Percentiles rank a stretch among this genome's conserved stretches.
These are phyloP conservation scores for Pichia ethanolica DNA, from an alignment of 805 yeast genomes.

Conservation along the genomic window DNA sequence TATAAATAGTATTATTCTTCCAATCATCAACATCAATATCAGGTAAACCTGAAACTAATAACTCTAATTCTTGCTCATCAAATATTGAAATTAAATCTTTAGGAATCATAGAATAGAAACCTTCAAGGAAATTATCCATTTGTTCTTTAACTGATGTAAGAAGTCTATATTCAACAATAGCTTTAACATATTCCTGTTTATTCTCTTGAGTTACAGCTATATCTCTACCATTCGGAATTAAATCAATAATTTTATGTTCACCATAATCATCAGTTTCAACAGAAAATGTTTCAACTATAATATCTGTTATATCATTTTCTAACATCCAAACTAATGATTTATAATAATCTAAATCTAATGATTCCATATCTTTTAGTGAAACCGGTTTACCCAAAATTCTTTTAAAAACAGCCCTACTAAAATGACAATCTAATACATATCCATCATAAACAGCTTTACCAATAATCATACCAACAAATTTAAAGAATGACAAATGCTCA, in stretches of 20 bases:
- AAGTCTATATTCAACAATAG: constrained; percentile 80
- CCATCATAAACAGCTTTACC: constrained; percentile 91
- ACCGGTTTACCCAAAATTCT: constrained; percentile 72
- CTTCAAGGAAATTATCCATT: constrained; percentile 74
- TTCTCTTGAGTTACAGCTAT: constrained; percentile 86
- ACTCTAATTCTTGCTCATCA: constrained; percentile 92
- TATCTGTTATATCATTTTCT: constrained; percentile 93
- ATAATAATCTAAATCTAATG: constrained; percentile 84
- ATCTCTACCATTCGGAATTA: constrained; percentile 74
- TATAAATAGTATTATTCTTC: constrained; percentile 78
- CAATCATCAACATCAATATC: constrained; percentile 95
- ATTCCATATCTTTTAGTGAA: constrained; percentile 88
- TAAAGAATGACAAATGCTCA: constrained; percentile 86
- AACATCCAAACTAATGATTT: constrained; percentile 93
- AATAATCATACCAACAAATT: constrained; percentile 86
- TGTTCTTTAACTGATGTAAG: constrained; percentile 81
- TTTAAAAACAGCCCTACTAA: constrained; percentile 91
- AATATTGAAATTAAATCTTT: constrained; percentile 76
- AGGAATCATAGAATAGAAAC: constrained; percentile 87
- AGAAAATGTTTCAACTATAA: constrained; percentile 89
- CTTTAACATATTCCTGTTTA: constrained; percentile 80
- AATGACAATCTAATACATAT: constrained; percentile 85
- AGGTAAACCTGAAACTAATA: constrained; percentile 89
- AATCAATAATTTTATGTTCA: constrained; percentile 74
- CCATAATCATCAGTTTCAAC: constrained; percentile 93